A percentile compares a stretch with the other conserved stretches of the same genome.
phyloP scores from a whole-genome alignment of 768 basidiomycete species.

The Mycena rosella region DNA sequence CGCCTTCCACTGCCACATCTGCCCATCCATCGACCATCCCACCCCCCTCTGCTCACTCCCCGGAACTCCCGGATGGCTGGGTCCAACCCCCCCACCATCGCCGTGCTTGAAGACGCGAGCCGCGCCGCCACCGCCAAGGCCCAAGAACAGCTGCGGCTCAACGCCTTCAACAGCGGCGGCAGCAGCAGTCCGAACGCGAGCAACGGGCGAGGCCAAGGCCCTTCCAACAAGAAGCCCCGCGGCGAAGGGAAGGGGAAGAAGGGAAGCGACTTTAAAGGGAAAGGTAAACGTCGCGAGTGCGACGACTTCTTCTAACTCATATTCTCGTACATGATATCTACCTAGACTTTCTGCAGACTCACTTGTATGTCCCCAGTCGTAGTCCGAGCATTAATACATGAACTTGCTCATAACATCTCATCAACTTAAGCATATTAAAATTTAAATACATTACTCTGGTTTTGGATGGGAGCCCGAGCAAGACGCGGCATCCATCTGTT shows the following conservation, averaged over 20 bases:
- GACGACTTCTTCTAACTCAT: not conserved
- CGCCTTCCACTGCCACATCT: not conserved
- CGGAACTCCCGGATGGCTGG: not conserved
- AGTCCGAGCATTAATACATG: too few species aligned
- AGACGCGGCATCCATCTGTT: not conserved
- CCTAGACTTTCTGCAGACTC: not conserved
- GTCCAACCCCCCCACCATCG: slow-evolving; percentile 11
- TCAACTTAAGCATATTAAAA: too few species aligned
- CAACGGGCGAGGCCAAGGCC: not conserved
- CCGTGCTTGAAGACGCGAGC: not conserved
- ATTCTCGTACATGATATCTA: not conserved
- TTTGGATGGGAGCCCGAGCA: not conserved
- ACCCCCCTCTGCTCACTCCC: slow-evolving; percentile 3
- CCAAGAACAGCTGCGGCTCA: not conserved
- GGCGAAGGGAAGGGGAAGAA: too few species aligned
- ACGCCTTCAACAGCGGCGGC: not conserved
- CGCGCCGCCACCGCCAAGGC: slow-evolving; percentile 4
- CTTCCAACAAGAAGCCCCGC: not conserved
- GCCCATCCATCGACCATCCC: too few species aligned
- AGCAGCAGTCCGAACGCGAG: not conserved
- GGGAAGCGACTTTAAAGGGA: not conserved
- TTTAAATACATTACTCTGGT: too few species aligned
- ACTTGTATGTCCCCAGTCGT: not conserved
- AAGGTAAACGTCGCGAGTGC: slow-evolving; percentile 3
- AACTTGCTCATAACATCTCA: too few species aligned